phyloP scores from a whole-genome alignment of 257 asterid species.

The Linderniella brevidens region DNA sequence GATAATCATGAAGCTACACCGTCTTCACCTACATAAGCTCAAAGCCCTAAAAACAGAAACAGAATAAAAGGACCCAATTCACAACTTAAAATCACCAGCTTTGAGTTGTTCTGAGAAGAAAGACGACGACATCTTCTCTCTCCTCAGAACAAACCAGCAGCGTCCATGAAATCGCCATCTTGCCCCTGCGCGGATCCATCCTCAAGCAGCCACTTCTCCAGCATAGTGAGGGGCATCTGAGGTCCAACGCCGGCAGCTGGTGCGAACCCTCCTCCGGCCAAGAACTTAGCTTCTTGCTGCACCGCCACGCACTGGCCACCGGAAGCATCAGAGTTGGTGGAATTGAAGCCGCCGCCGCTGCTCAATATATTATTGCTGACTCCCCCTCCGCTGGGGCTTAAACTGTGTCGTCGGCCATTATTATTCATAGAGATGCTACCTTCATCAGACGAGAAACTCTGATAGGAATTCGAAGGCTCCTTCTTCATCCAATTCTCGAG shows the following conservation, averaged over 20 bases:
- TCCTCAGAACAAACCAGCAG: conserved; percentile 37
- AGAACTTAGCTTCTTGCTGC: no score
- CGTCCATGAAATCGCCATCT: conserved; percentile 25
- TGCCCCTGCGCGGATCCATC: conserved; percentile 23
- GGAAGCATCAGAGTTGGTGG: no score
- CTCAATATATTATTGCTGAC: no score
- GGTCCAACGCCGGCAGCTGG: conserved; percentile 10
- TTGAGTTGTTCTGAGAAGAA: conserved; percentile 12
- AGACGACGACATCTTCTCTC: neutral
- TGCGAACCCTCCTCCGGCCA: conserved; percentile 10
- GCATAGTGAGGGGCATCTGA: conserved; percentile 14
- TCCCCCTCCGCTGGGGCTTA: conserved; percentile 32
- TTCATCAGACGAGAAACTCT: conserved; percentile 15
- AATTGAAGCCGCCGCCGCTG: no score
- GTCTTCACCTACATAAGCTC: no score
- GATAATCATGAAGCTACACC: no score
- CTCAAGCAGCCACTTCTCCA: conserved; percentile 27
- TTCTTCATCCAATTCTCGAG: conserved; percentile 23
- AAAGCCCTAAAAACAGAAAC: no score
- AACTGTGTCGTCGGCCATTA: conserved; percentile 13
- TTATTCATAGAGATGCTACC: conserved; percentile 13
- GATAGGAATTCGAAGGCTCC: conserved; percentile 12
- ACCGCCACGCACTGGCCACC: no score
- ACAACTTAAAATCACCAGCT: no score
- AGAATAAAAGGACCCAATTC: no score